These are phyloP conservation scores for Sutorius eximius DNA, from an alignment of 1,284 basidiomycete genomes.

Conservation along the genomic window DNA sequence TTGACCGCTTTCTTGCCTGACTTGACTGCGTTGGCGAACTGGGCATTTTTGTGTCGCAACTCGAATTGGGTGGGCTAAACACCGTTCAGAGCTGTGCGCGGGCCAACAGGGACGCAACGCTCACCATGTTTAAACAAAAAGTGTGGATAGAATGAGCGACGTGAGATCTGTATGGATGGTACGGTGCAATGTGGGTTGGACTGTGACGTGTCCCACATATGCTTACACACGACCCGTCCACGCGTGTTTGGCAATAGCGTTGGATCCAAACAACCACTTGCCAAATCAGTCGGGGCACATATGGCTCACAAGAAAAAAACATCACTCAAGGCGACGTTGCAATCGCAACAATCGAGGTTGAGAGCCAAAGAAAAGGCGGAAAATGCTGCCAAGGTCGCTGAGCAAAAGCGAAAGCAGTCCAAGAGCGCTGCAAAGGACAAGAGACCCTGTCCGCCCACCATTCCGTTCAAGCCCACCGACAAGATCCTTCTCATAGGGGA, in stretches of 20 bases:
- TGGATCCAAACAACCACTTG: constrained; percentile 37
- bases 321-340: constrained; percentile 61
- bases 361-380: constrained; percentile 55
- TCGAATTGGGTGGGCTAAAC: constrained; percentile 70
- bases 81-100: background rate
- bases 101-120: background rate
- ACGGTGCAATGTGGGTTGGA: background rate
- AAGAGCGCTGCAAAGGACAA: constrained; percentile 31
- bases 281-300: background rate
- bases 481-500: constrained; percentile 91
- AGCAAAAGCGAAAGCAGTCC: constrained; percentile 45
- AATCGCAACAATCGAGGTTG: constrained; percentile 64
- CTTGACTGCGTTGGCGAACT: constrained; percentile 70
- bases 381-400: constrained; percentile 51
- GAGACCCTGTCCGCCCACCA: constrained; percentile 41
- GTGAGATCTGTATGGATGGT: constrained; percentile 3
- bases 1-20: constrained; percentile 74
- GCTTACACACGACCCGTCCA: background rate
- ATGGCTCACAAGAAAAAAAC: constrained; percentile 53
- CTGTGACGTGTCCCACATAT: constrained; percentile 25
- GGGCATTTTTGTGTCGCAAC: constrained; percentile 72
- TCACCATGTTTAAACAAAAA: constrained; percentile 18
- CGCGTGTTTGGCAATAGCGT: constrained; percentile 35
- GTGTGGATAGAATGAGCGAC: constrained; percentile 16
- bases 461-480: constrained; percentile 79